Conservation (phyloP, 768 basidiomycete genomes). For the Suillus paluster region DNA sequence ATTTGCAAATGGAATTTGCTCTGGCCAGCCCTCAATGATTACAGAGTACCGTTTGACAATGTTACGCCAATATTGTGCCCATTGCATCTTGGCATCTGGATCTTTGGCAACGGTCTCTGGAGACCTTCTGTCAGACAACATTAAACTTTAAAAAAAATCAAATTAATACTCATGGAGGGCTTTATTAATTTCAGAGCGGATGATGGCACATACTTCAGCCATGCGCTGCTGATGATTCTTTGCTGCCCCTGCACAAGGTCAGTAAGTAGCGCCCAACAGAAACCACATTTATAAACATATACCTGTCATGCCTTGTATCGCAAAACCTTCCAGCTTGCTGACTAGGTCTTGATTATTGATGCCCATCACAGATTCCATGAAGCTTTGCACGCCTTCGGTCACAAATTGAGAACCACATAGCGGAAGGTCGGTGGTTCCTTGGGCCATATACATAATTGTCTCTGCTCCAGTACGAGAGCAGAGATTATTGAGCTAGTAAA, state of each 20-base stretch:
- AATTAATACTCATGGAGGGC: constrained; percentile 1
- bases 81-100: constrained; percentile 7
- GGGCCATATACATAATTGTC: constrained; percentile 6
- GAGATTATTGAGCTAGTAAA: constrained; percentile 8
- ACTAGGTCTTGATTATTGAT: constrained; percentile 10
- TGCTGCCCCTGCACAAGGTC: constrained; percentile 1
- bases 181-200: constrained; percentile 1
- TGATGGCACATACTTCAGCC: background rate
- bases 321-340: constrained; percentile 14
- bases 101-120: constrained; percentile 1
- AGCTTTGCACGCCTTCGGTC: constrained; percentile 5
- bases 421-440: constrained; percentile 7
- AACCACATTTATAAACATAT: background rate
- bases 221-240: constrained; percentile 7
- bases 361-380: constrained; percentile 11
- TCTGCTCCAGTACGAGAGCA: constrained; percentile 9
- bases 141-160: background rate
- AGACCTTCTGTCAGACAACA: background rate
- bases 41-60: constrained; percentile 1
- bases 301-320: constrained; percentile 11
- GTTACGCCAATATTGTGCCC: constrained; percentile 4
- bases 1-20: constrained; percentile 6
- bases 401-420: constrained; percentile 6
- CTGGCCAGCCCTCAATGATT: constrained; percentile 8
- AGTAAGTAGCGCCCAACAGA: background rate